These are phyloP conservation scores for Talaromyces sp. DNA, from an alignment of 2,329 filamentous ascomycete species.

Conservation along the genomic window DNA sequence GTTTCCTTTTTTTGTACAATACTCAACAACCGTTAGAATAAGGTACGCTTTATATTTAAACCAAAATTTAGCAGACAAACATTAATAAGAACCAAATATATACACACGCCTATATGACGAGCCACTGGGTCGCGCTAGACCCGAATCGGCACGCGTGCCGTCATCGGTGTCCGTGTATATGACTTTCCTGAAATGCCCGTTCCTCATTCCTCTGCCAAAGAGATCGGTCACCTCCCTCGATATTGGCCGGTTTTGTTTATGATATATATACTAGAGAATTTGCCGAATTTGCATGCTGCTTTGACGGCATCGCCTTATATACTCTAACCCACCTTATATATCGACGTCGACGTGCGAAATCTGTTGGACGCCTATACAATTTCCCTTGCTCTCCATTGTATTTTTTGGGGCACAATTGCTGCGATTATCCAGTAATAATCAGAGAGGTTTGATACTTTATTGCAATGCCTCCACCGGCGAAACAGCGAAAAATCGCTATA, in stretches of 20 bases:
- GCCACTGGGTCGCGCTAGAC: not conserved
- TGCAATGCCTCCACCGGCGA: slow-evolving; percentile 65
- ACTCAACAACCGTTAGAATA: too few species aligned
- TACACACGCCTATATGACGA: not conserved
- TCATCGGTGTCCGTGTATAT: not conserved
- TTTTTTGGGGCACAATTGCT: not conserved
- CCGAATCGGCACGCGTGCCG: not conserved
- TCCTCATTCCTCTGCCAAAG: not conserved
- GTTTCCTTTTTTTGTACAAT: too few species aligned
- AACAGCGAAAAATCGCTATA: slow-evolving; percentile 93
- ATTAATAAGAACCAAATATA: too few species aligned
- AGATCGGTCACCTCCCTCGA: not conserved
- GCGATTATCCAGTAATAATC: not conserved
- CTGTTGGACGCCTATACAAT: not conserved
- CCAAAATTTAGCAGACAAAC: too few species aligned
- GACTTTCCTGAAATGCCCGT: not conserved
- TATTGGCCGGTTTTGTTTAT: not conserved
- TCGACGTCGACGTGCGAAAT: not conserved
- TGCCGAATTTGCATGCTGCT: not conserved
- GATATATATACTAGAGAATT: not conserved
- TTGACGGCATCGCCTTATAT: not conserved
- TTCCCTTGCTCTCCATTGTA: not conserved
- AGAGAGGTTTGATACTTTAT: not conserved
- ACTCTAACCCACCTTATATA: not conserved
- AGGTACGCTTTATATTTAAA: too few species aligned